Percentiles rank a stretch among this genome's conserved stretches.
Conservation (phyloP, 73 alveolate genomes). For the Paramecium primaurelia region DNA sequence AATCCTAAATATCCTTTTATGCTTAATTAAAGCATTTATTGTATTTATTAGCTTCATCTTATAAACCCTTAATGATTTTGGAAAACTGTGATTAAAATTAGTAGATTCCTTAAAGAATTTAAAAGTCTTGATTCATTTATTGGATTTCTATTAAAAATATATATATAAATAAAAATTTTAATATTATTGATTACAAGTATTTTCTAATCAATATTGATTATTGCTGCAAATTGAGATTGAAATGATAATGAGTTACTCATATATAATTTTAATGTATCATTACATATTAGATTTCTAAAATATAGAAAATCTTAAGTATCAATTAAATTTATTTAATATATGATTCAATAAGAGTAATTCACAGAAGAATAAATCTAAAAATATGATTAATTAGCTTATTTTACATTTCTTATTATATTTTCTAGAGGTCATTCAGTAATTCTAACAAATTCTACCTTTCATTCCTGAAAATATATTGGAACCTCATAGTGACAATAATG, state of each 20-base stretch:
- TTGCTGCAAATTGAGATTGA: neutral
- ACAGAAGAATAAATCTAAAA: neutral
- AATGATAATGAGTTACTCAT: no score
- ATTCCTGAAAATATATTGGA: neutral
- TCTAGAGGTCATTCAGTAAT: neutral
- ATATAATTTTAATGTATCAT: no score
- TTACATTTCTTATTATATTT: neutral
- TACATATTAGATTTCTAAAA: no score
- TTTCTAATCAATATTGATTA: neutral
- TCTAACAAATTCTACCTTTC: neutral
- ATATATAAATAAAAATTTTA: no score
- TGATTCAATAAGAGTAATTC: neutral
- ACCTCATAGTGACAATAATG: neutral
- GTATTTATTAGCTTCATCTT: neutral
- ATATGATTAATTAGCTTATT: neutral
- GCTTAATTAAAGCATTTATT: neutral
- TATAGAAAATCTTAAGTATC: neutral
- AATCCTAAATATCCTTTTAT: neutral
- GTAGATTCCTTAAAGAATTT: neutral
- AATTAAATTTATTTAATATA: neutral
- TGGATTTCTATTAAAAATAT: neutral
- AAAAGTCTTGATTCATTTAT: neutral
- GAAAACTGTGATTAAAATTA: neutral
- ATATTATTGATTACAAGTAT: no score
- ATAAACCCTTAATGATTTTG: neutral